A percentile compares a stretch with the other conserved stretches of the same genome.
phyloP scores from a whole-genome alignment of 495 filamentous ascomycete genomes.

The Tuber melanosporum region DNA sequence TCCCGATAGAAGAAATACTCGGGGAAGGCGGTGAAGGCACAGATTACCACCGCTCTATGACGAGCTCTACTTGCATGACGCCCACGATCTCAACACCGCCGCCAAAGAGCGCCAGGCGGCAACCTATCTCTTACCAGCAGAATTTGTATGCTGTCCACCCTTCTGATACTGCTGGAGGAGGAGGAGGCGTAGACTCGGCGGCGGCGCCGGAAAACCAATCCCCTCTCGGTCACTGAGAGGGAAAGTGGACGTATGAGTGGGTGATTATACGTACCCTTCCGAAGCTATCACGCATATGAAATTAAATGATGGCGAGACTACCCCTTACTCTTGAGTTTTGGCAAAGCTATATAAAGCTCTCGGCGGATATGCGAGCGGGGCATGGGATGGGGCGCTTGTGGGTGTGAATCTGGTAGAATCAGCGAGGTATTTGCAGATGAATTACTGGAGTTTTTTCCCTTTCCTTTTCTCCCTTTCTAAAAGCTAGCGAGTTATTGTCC shows the following conservation, averaged over 20 bases:
- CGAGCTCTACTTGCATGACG: neutral
- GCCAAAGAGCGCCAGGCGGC: conserved; percentile 27
- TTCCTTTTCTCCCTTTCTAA: conserved; percentile 14
- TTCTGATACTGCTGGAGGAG: conserved; percentile 3
- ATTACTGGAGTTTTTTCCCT: conserved; percentile 17
- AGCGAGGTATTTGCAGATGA: conserved; percentile 14
- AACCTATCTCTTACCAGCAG: conserved; percentile 6
- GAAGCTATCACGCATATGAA: conserved; percentile 37
- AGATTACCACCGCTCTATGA: conserved; percentile 16
- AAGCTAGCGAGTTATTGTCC: conserved; percentile 1
- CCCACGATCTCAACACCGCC: conserved; percentile 9
- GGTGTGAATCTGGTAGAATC: conserved; percentile 5
- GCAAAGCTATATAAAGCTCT: conserved; percentile 20
- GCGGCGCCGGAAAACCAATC: conserved; percentile 15
- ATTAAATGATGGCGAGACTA: conserved; percentile 23
- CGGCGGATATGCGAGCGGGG: neutral
- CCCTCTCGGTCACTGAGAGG: conserved; percentile 10
- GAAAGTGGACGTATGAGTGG: conserved; percentile 22
- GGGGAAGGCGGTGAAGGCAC: conserved; percentile 17
- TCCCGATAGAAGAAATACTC: conserved; percentile 10
- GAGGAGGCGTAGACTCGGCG: conserved; percentile 19
- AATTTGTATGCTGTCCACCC: neutral
- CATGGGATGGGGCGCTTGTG: conserved; percentile 7
- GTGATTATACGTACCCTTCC: conserved; percentile 24
- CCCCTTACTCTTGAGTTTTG: conserved; percentile 11